These are phyloP conservation scores for Sclerospora graminicola DNA, from an alignment of 352 stramenopile genomes.

Conservation along the genomic window DNA sequence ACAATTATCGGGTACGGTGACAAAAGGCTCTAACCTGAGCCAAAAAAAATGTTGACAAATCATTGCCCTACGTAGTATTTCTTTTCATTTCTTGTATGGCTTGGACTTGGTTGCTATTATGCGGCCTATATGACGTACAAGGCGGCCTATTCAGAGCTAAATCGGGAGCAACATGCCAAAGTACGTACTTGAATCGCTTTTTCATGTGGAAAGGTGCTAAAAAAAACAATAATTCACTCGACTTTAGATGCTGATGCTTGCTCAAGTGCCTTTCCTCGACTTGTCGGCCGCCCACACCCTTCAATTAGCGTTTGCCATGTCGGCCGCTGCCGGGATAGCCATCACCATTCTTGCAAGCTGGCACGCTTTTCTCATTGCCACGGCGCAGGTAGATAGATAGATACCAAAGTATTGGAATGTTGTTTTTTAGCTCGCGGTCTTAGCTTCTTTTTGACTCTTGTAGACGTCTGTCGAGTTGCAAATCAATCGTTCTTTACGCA, in stretches of 20 bases:
- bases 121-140: conserved; percentile 44
- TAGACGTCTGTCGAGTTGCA: conserved; percentile 77
- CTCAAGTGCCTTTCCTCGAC: conserved; percentile 8
- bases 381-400: conserved; percentile 50
- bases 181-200: conserved; percentile 12
- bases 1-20: conserved; percentile 88
- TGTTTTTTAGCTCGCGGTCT: too few species aligned
- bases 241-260: conserved; percentile 17
- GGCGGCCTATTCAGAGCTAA: conserved; percentile 45
- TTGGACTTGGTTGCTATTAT: conserved; percentile 45
- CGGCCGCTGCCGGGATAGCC: conserved; percentile 42
- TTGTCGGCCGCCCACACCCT: conserved; percentile 25
- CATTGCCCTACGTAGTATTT: too few species aligned
- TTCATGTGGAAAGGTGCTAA: too few species aligned
- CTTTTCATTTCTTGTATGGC: conserved; percentile 64
- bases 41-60: too few species aligned
- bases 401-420: too few species aligned
- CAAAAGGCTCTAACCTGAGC: too few species aligned
- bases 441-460: conserved; percentile 1
- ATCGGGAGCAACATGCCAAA: conserved; percentile 40
- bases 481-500: conserved; percentile 57
- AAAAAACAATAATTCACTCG: background rate
- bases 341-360: conserved; percentile 55
- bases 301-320: conserved; percentile 65
- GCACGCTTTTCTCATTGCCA: conserved; percentile 65